Evolutionary conservation across 2,329 filamentous ascomycete species (phyloP).

Genomic region (Tolypocladium album): DNA sequence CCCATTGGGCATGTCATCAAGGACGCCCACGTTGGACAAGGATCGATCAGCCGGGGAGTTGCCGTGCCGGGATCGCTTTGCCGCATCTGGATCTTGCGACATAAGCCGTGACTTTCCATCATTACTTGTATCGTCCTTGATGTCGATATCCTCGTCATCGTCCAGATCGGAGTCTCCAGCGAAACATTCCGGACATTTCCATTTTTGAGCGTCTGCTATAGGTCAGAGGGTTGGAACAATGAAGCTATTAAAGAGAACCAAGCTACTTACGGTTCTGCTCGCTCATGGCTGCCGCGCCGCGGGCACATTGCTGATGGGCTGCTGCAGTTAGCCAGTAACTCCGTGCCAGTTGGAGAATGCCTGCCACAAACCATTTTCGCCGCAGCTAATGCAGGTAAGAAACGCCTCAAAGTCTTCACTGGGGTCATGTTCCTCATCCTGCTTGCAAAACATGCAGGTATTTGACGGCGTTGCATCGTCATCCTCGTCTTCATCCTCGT

Average conservation of each 20-base stretch:
- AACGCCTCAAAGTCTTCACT: slow-evolving; percentile 72
- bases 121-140: slow-evolving; percentile 11
- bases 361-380: slow-evolving; percentile 65
- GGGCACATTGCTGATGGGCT: slow-evolving; percentile 89
- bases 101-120: slow-evolving; percentile 10
- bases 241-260: background rate
- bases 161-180: slow-evolving; percentile 19
- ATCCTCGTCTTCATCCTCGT: slow-evolving; percentile 47
- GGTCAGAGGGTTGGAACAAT: slow-evolving; percentile 11
- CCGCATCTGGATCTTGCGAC: slow-evolving; percentile 16
- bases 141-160: slow-evolving; percentile 19
- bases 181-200: slow-evolving; percentile 42
- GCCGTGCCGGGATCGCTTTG: slow-evolving; percentile 41
- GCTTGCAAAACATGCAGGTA: slow-evolving; percentile 62
- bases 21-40: slow-evolving; percentile 62
- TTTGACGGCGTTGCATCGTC: slow-evolving; percentile 38
- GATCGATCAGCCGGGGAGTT: slow-evolving; percentile 38
- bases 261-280: slow-evolving; percentile 18
- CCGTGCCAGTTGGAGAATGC: slow-evolving; percentile 7
- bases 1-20: slow-evolving; percentile 64
- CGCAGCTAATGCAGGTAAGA: slow-evolving; percentile 66
- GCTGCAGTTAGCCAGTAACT: slow-evolving; percentile 29
- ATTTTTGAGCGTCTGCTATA: slow-evolving; percentile 27
- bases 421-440: slow-evolving; percentile 74
- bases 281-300: slow-evolving; percentile 42